Percentiles rank a stretch among this genome's conserved stretches.
Conservation (phyloP, 208 protist genomes). For the Balamuthia mandrillaris region DNA sequence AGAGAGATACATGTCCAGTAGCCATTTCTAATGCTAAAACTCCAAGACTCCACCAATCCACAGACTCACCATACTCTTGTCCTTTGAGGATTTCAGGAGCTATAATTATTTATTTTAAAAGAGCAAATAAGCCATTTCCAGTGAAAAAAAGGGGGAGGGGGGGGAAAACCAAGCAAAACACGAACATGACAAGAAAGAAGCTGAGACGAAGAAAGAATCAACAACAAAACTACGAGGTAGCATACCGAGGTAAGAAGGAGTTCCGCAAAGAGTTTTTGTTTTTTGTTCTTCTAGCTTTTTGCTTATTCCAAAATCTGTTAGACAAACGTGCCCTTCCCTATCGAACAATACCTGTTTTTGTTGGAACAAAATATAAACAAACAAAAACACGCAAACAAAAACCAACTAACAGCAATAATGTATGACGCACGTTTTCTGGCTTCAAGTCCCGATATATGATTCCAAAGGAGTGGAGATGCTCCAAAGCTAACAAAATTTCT, state of each 20-base stretch:
- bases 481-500: slow-evolving; percentile 80
- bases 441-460: slow-evolving; percentile 50
- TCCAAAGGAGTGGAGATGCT: slow-evolving; percentile 70
- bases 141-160: not conserved
- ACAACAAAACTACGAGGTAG: no score
- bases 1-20: slow-evolving; percentile 1
- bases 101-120: not conserved
- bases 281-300: slow-evolving; percentile 50
- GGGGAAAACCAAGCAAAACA: not conserved
- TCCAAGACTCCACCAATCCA: slow-evolving; percentile 32
- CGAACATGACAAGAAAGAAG: not conserved
- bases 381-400: no score
- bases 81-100: slow-evolving; percentile 18
- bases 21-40: slow-evolving; percentile 23
- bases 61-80: slow-evolving; percentile 15
- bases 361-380: no score
- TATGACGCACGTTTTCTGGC: not conserved
- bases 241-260: not conserved
- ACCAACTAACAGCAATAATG: no score
- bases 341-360: slow-evolving; percentile 43
- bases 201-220: no score
- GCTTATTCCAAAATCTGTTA: slow-evolving; percentile 65
- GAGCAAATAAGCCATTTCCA: not conserved
- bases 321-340: slow-evolving; percentile 59
- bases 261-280: not conserved